Evolutionary conservation across 768 basidiomycete genomes (phyloP).

Genomic region (Tricholoma furcatifolium): DNA sequence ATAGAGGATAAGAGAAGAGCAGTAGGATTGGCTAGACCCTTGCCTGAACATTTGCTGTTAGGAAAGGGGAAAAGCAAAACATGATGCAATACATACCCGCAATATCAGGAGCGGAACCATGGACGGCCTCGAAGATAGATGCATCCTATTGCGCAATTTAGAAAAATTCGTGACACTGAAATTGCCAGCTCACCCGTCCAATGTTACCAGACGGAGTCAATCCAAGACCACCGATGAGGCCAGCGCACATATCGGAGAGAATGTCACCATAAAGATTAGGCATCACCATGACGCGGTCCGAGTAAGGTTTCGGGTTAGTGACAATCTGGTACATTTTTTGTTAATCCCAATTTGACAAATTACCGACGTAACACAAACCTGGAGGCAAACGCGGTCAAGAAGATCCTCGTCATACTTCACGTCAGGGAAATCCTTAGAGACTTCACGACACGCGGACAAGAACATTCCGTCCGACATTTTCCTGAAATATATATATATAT

Average conservation of each 20-base stretch:
- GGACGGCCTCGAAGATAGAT: conserved; percentile 99
- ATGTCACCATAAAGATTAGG: conserved; percentile 97
- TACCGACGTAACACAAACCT: conserved; percentile 44
- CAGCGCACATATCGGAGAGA: conserved; percentile 97
- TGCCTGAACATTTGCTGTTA: conserved; percentile 44
- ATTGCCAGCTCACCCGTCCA: conserved; percentile 63
- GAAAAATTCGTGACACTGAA: conserved; percentile 6
- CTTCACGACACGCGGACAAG: conserved; percentile 93
- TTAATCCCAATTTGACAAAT: neutral
- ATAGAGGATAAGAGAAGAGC: conserved; percentile 91
- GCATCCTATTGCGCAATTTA: conserved; percentile 66
- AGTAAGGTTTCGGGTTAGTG: conserved; percentile 89
- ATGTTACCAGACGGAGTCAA: conserved; percentile 98
- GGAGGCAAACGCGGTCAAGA: conserved; percentile 92
- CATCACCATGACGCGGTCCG: conserved; percentile 99
- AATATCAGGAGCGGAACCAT: conserved; percentile 99
- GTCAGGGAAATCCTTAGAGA: conserved; percentile 93
- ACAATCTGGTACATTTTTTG: conserved; percentile 56
- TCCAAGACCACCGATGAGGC: conserved; percentile 96
- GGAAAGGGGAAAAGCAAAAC: neutral
- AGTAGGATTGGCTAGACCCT: conserved; percentile 98
- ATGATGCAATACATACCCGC: conserved; percentile 49
- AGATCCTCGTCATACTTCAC: conserved; percentile 96
- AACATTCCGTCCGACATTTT: conserved; percentile 99
- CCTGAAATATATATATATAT: conserved; percentile 51